Evolutionary conservation across 345 rosid genomes (phyloP).

Genomic region (Chamaenerion angustifolium): DNA sequence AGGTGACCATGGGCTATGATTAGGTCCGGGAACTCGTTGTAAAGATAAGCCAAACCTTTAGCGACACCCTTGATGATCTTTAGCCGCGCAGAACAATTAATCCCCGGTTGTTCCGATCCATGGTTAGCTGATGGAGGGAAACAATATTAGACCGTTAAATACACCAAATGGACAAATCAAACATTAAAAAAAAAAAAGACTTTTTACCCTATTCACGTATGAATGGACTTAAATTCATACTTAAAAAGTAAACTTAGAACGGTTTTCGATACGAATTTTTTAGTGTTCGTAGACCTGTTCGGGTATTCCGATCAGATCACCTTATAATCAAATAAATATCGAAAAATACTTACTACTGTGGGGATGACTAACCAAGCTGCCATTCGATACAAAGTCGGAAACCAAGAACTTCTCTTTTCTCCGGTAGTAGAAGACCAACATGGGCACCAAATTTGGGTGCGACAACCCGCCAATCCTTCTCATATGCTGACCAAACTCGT

Average conservation of each 20-base stretch:
- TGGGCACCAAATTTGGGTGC: slow-evolving; percentile 60
- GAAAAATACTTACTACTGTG: too few relatives aligned
- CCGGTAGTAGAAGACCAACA: slow-evolving; percentile 52
- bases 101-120: slow-evolving; percentile 27
- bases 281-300: too few relatives aligned
- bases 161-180: too few relatives aligned
- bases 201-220: too few relatives aligned
- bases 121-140: too few relatives aligned
- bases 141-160: too few relatives aligned
- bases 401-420: slow-evolving; percentile 79
- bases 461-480: slow-evolving; percentile 49
- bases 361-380: slow-evolving; percentile 72
- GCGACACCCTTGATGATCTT: slow-evolving; percentile 78
- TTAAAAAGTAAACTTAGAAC: too few relatives aligned
- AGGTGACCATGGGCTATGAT: slow-evolving; percentile 72
- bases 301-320: too few relatives aligned
- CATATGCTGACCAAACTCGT: slow-evolving; percentile 63
- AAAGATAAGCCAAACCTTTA: slow-evolving; percentile 51
- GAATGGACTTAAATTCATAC: too few relatives aligned
- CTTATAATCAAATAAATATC: too few relatives aligned
- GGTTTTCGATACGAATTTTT: too few relatives aligned
- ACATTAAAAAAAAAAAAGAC: too few relatives aligned
- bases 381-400: slow-evolving; percentile 44
- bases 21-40: slow-evolving; percentile 31
- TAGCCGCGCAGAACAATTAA: slow-evolving; percentile 62